phyloP scores from a whole-genome alignment of 441 rosid species.

The Arabidopsis lyrata region DNA sequence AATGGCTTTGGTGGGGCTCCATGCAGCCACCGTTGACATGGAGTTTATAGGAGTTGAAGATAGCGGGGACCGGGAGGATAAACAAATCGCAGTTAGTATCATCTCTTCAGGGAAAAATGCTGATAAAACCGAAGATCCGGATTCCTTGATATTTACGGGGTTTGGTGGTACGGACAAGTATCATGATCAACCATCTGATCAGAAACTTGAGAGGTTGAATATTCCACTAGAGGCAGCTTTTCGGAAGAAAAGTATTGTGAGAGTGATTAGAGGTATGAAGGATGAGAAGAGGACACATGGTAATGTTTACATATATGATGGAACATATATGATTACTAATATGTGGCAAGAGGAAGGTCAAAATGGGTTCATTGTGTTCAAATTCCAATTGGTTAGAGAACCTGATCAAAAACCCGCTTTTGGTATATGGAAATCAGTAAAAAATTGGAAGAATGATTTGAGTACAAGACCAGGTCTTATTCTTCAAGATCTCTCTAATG shows the following conservation, averaged over 20 bases:
- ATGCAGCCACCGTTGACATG: neutral
- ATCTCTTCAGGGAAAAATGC: neutral
- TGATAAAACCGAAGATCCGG: neutral
- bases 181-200: too few species aligned
- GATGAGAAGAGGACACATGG: constrained; percentile 41
- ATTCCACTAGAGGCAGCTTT: constrained; percentile 67
- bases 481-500: constrained; percentile 47
- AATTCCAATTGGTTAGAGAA: constrained; percentile 60
- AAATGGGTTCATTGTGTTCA: constrained; percentile 47
- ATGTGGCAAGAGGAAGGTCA: constrained; percentile 71
- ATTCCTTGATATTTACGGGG: neutral
- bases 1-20: neutral
- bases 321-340: constrained; percentile 57
- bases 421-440: constrained; percentile 61
- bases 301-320: constrained; percentile 73
- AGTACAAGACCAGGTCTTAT: constrained; percentile 43
- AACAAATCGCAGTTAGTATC: neutral
- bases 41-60: neutral
- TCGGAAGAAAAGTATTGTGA: constrained; percentile 55
- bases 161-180: neutral
- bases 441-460: constrained; percentile 57
- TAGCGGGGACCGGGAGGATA: neutral
- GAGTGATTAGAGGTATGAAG: constrained; percentile 66
- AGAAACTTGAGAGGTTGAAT: constrained; percentile 45
- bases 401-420: constrained; percentile 67